Conservation (phyloP, 1,139 yeast species). For the Hyphopichia wangnamkhiaoensis region DNA sequence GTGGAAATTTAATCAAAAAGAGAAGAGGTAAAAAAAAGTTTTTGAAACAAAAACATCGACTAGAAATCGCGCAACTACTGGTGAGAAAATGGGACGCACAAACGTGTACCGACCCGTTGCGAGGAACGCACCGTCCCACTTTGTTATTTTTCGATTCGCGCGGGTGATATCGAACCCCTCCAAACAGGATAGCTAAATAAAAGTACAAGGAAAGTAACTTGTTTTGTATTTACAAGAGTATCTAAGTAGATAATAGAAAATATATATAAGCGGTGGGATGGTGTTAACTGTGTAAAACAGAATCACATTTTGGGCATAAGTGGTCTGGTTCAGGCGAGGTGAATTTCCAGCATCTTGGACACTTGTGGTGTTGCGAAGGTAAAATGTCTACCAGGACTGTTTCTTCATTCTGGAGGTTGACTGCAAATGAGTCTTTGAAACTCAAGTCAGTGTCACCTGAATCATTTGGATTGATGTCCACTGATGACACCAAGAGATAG, state of each 20-base stretch:
- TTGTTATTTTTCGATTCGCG: not conserved
- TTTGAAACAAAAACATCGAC: too few relatives aligned
- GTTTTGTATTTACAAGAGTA: conserved; percentile 6
- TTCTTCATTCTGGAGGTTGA: conserved; percentile 27
- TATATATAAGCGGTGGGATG: not conserved
- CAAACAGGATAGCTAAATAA: not conserved
- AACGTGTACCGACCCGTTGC: too few relatives aligned
- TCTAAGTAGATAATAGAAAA: too few relatives aligned
- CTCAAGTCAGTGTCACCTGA: conserved; percentile 9
- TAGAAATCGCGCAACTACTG: too few relatives aligned
- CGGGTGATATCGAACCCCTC: not conserved
- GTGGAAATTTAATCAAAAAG: too few relatives aligned
- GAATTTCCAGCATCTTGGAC: conserved; percentile 95
- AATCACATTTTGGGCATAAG: conserved; percentile 70
- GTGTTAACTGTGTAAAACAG: conserved; percentile 17
- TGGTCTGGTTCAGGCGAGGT: conserved; percentile 51
- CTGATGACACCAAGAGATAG: conserved; percentile 67
- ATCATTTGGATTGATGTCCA: conserved; percentile 29
- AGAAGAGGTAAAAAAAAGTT: too few relatives aligned
- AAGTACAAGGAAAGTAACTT: too few relatives aligned
- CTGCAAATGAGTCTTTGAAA: conserved; percentile 25
- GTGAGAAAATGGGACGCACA: too few relatives aligned
- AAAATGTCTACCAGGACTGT: conserved; percentile 37
- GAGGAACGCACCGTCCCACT: too few relatives aligned
- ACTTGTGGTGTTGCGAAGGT: conserved; percentile 55